These are phyloP conservation scores for Orychophragmus violaceus DNA, from an alignment of 345 rosid genomes.

Conservation along the genomic window DNA sequence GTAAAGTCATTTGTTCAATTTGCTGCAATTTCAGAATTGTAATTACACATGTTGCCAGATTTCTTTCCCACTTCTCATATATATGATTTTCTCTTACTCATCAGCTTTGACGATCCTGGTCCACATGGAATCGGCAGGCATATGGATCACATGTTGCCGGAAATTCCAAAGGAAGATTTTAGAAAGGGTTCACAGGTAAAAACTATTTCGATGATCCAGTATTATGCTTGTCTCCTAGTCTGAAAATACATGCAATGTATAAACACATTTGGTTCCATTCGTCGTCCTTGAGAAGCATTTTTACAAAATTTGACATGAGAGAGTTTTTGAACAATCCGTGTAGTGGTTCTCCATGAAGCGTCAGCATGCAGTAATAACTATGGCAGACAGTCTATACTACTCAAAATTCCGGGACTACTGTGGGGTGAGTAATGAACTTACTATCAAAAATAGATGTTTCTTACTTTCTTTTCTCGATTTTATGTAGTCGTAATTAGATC, in stretches of 20 bases:
- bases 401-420: constrained; percentile 91
- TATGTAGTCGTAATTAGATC: neutral
- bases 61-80: neutral
- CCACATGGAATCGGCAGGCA: constrained; percentile 98
- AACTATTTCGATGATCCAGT: neutral
- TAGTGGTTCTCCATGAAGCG: constrained; percentile 99
- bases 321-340: constrained; percentile 18
- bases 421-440: constrained; percentile 47
- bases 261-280: neutral
- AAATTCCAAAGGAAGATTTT: constrained; percentile 77
- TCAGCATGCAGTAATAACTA: constrained; percentile 83
- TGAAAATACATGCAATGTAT: neutral
- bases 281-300: neutral
- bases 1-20: constrained; percentile 36
- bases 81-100: constrained; percentile 3
- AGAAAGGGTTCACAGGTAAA: constrained; percentile 98
- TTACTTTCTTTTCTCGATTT: neutral
- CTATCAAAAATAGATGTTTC: neutral
- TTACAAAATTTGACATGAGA: neutral
- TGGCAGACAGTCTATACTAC: constrained; percentile 91
- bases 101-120: constrained; percentile 95
- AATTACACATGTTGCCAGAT: neutral
- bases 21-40: neutral
- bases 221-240: neutral
- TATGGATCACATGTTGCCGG: constrained; percentile 96